Conservation (phyloP, 2,329 filamentous ascomycete genomes). For the Fusarium austroafricanum region DNA sequence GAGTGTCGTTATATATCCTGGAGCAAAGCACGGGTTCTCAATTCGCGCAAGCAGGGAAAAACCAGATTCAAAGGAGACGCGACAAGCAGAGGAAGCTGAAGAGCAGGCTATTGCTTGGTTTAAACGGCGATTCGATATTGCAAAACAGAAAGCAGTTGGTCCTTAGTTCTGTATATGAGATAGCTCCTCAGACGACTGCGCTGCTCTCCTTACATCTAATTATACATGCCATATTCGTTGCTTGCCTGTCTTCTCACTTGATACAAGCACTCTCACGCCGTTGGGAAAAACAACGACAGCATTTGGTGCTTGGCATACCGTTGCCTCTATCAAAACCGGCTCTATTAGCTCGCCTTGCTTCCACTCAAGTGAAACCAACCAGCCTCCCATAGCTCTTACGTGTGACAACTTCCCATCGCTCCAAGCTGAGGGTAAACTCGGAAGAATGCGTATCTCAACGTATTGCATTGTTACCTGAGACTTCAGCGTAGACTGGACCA, state of each 20-base stretch:
- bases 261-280: background rate
- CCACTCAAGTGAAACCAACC: conserved; percentile 35
- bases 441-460: conserved; percentile 29
- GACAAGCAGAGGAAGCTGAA: background rate
- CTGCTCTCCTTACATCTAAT: too few relatives aligned
- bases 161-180: too few relatives aligned
- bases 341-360: background rate
- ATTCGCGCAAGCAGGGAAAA: background rate
- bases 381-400: conserved; percentile 21
- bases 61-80: background rate
- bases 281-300: conserved; percentile 15
- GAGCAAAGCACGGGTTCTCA: background rate
- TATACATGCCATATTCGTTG: background rate
- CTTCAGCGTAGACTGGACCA: conserved; percentile 34
- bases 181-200: too few relatives aligned
- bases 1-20: background rate
- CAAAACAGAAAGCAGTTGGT: background rate
- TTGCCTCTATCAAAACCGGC: conserved; percentile 8
- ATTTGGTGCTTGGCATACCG: conserved; percentile 1
- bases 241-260: background rate
- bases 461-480: background rate
- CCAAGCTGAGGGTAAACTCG: conserved; percentile 35
- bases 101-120: background rate
- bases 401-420: background rate
- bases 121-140: background rate